Evolutionary conservation across 2,329 filamentous ascomycete genomes (phyloP), one percentile per base, ranked within the genome.

Genomic region (Penicillium freii): DNA sequence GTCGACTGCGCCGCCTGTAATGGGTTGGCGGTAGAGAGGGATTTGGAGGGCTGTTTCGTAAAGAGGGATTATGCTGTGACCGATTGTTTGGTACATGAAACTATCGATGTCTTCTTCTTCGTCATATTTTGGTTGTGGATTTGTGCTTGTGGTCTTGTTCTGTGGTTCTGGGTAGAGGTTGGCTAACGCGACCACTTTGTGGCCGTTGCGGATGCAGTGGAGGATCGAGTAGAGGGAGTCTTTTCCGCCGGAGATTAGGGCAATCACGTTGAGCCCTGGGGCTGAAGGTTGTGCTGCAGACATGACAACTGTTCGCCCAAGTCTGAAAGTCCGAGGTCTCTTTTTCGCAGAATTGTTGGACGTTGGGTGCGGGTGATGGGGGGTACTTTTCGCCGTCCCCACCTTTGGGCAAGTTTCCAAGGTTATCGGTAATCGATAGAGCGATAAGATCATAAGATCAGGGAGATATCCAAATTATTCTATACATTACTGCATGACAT

Each of bases 51-150:
- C 92, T 47, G 84, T 75, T 59, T 87, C 87, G 72, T 97, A 97
- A 17, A 96, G 82, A 2, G 92, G 91, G 56, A 97, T 88, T 19
- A 97, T 80, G 57, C 86, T 83, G 75, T 97, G 91, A 13, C 94
- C 94, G 59, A 97, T 90, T 3, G 94, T 99, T 80, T 99, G 94
- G 80, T 97, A 99, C 94, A 99, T 99, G 86, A 94, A 97, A 78
- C 92, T 97, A 75, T 99, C 91, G 66, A 96, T 82, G 73, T 97
- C 90, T 55, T 82, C 77, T 61, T 69, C 72, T 46, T 79, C 71
- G 11, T 60, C 65, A 46, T 66, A 3, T 56, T 44, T 46, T 50
- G 36, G 40, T 36, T 49, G 51, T 9, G 52, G 42, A 17, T 19
- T 51, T 42, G 48, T 21, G 27, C 2, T 50, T 25, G 31, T n/a